These are phyloP conservation scores for Hortaea sp. DNA, from an alignment of 2,329 filamentous ascomycete genomes.

Conservation along the genomic window DNA sequence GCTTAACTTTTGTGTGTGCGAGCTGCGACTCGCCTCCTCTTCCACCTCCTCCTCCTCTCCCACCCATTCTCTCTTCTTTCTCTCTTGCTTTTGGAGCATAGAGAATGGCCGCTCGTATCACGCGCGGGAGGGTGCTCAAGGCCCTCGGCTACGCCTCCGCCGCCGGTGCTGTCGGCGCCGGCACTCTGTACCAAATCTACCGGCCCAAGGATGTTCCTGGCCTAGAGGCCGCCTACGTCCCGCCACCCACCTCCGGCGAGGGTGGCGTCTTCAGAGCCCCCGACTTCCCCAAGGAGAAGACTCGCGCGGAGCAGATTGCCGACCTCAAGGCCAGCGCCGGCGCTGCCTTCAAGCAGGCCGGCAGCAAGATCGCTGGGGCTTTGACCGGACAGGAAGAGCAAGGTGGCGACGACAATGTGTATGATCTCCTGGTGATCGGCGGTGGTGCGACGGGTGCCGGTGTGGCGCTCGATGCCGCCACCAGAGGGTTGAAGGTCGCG, in stretches of 20 bases:
- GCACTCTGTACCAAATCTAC: constrained; percentile 53
- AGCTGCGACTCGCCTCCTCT: neutral
- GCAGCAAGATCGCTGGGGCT: constrained; percentile 32
- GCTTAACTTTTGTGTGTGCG: neutral
- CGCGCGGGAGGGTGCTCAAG: constrained; percentile 38
- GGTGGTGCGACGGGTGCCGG: constrained; percentile 71
- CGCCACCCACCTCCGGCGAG: constrained; percentile 58
- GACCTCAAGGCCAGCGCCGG: constrained; percentile 46
- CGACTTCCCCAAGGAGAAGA: constrained; percentile 53
- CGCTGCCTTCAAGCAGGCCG: constrained; percentile 33
- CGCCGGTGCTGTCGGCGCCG: constrained; percentile 44
- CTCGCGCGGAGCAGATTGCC: constrained; percentile 54
- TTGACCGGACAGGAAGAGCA: constrained; percentile 20
- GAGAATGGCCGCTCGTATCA: constrained; percentile 18
- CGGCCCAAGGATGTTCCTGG: constrained; percentile 64
- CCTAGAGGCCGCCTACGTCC: constrained; percentile 56
- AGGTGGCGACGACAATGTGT: constrained; percentile 40
- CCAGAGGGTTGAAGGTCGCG: constrained; percentile 68
- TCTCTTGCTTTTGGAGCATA: neutral
- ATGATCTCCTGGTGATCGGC: constrained; percentile 70
- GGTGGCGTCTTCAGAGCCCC: constrained; percentile 59
- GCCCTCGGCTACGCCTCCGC: constrained; percentile 50
- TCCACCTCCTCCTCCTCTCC: neutral
- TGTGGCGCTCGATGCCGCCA: constrained; percentile 72
- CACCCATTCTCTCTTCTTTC: neutral